Evolutionary conservation across 805 yeast species (phyloP), one percentile per base, ranked within the genome.

Genomic region (Kuraishia molischiana): DNA sequence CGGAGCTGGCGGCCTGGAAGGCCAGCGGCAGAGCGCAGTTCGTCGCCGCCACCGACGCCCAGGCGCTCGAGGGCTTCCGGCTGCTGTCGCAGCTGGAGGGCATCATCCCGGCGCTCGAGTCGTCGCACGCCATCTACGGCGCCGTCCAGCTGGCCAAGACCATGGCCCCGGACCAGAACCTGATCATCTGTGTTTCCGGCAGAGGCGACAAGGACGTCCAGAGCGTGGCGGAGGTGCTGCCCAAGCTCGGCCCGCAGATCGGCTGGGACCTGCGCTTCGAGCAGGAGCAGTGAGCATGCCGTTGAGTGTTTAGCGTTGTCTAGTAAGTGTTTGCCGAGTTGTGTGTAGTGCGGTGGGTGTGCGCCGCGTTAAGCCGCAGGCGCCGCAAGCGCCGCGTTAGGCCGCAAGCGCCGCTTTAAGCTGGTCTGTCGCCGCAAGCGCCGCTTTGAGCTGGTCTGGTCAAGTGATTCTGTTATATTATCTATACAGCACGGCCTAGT

Each of bases 191-290:
- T 58, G 74, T 92, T 40, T 86, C 96, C 37, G 99, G 99, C 52
- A 85, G 99, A 72, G 99, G 98, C 65, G 98, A 92, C 60, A 92
- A 92, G 67, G 98, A 92, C 60, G 98, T 92, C 29, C 96, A 87
- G 64, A 85, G 89, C 58, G 97, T 92, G 38, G 98, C 98, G 34
- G 96, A 92, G 61, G 77, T 80, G 38, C 71, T 92, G 56, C 98
- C 98, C 34, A 74, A 65, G 45, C 67, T 86, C 40, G 99, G 99
- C 32, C 94, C 92, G 35, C 56, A 78, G 60, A 90, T 92, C 53
- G 92, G 82, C 52, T 92, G 98, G 98, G 97, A 90, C 58, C 70
- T 92, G 57, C 77, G 98, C 61, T 92, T 92, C 50, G 85, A 83
- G 43, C 53, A 44, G 34, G 24, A 38, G 37, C 8, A 22, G 26